Base-by-base conservation (phyloP, 352 stramenopile species). In the Globisporangium iwayamae region DNA sequence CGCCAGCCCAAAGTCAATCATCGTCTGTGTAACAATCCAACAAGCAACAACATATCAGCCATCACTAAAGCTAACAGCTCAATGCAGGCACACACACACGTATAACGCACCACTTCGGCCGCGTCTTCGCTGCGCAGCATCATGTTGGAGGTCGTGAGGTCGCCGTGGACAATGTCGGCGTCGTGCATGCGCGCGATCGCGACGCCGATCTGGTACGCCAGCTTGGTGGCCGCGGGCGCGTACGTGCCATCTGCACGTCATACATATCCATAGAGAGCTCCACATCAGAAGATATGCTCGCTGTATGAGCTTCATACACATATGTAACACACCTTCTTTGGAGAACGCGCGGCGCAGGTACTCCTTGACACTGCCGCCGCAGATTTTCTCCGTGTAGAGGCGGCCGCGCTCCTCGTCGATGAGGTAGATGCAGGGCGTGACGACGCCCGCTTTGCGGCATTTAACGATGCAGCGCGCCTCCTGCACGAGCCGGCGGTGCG, bases 111-210 rank as follows among this genome's bases (percentile, higher is more conserved):
- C 69, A 90, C 83, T 53, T 88, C 75, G 0, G 70, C 83, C 5
- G 75, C 76, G n/a, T 85, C 77, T 2, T 82, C 70, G 52, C 78
- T 87, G 61, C 71, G 77, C n/a, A 96, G 69, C 86, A 98, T 94
- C 70, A 98, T 89, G 67, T 98, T 98, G 51, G 91, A 98, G 28
- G 93, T 98, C 46, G 91, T 98, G 48, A 98, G 74, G 71, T 98
- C 93, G 52, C 93, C 93, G 66, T 98, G 93, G 54, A 98, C 86
- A 66, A 98, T 88, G 63, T 96, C 89, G 25, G 90, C 76, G 75
- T 96, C 87, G 70, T 98, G 91, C 80, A 98, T 94, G 67, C 89
- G 91, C 36, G 83, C 93, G 64, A 98, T 89, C n/a, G 94, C 78
- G 62, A 76, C 76, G 25, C 93, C 93, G 52, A 98, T 93, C 60